phyloP scores from a whole-genome alignment of 805 yeast species.

The Blastobotrys americana region DNA sequence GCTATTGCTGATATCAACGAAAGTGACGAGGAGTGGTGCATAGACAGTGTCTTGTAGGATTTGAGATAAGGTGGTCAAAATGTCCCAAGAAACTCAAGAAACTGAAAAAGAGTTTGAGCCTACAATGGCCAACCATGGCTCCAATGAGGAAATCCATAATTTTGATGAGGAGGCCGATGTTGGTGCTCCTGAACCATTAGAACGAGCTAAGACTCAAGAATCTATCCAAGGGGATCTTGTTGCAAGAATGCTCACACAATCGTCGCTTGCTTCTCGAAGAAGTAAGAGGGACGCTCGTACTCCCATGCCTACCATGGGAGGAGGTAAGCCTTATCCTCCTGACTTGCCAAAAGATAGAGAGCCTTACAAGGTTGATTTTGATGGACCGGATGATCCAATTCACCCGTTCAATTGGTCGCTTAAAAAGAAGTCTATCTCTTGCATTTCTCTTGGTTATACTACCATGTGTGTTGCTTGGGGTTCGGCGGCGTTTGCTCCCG shows the following conservation, averaged over 20 bases:
- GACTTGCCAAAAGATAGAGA: constrained; percentile 9
- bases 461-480: constrained; percentile 61
- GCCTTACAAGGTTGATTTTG: constrained; percentile 57
- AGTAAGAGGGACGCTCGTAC: constrained; percentile 11
- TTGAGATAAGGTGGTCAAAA: too few relatives aligned
- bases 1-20: too few relatives aligned
- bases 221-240: constrained; percentile 15
- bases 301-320: constrained; percentile 12
- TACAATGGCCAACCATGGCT: not conserved
- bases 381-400: constrained; percentile 71
- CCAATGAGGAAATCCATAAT: not conserved
- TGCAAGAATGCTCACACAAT: constrained; percentile 14
- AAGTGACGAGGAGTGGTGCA: too few relatives aligned
- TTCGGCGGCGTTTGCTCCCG: constrained; percentile 74
- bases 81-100: too few relatives aligned
- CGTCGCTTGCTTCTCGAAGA: constrained; percentile 3
- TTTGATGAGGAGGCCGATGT: not conserved
- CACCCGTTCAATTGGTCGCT: constrained; percentile 76
- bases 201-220: not conserved
- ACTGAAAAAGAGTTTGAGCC: not conserved
- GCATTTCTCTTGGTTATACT: constrained; percentile 41
- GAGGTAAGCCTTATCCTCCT: constrained; percentile 11
- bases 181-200: not conserved
- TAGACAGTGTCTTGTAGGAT: too few relatives aligned
- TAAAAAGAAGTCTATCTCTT: constrained; percentile 39